A percentile compares a stretch with the other conserved stretches of the same genome.
Conservation (phyloP, 371 early-diverging fungal species). For the Catenaria anguillulae region DNA sequence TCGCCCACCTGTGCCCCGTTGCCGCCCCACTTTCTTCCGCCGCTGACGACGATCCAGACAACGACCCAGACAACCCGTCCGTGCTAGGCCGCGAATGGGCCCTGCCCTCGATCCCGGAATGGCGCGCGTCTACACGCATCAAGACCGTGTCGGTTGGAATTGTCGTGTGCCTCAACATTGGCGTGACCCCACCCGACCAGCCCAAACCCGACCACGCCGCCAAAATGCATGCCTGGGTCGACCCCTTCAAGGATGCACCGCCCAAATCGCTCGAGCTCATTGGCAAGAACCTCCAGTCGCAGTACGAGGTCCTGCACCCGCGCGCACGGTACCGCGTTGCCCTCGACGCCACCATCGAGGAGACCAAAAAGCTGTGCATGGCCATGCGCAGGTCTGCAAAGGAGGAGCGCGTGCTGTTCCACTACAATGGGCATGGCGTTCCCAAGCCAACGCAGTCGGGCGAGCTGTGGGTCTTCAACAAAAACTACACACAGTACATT, state of each 20-base stretch:
- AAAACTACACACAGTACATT: slow-evolving; percentile 92
- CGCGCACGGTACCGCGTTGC: slow-evolving; percentile 72
- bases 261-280: slow-evolving; percentile 73
- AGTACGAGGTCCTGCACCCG: slow-evolving; percentile 82
- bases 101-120: slow-evolving; percentile 15
- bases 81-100: background rate
- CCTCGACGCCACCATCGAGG: slow-evolving; percentile 81
- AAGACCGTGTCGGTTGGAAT: slow-evolving; percentile 49
- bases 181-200: slow-evolving; percentile 90
- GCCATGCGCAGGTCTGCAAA: slow-evolving; percentile 69
- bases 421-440: slow-evolving; percentile 97
- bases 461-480: slow-evolving; percentile 97
- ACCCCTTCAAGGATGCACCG: slow-evolving; percentile 65
- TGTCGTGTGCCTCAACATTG: slow-evolving; percentile 86
- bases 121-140: slow-evolving; percentile 42
- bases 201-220: slow-evolving; percentile 78
- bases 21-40: background rate
- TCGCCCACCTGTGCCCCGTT: background rate
- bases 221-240: slow-evolving; percentile 87
- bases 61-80: background rate
- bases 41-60: background rate
- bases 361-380: slow-evolving; percentile 71
- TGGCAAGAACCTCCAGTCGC: slow-evolving; percentile 72
- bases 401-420: slow-evolving; percentile 86
- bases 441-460: slow-evolving; percentile 89